These are phyloP conservation scores for Trametes cinnabarina DNA, from an alignment of 768 basidiomycete genomes.

Conservation along the genomic window DNA sequence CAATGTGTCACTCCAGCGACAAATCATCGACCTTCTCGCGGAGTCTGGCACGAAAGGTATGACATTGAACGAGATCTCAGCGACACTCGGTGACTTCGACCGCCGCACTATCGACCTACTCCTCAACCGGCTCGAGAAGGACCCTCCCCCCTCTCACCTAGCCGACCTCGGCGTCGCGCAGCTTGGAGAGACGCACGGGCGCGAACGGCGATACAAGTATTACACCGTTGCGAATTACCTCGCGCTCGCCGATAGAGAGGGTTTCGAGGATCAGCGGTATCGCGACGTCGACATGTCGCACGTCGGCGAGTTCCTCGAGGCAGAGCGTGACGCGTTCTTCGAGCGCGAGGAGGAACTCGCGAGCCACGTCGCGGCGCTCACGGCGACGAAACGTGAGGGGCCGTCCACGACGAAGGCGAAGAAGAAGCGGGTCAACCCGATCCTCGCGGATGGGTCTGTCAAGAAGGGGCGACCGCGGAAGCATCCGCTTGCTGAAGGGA, in stretches of 20 bases:
- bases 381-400: slow-evolving; percentile 19
- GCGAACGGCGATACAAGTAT: slow-evolving; percentile 85
- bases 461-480: slow-evolving; percentile 64
- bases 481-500: background rate
- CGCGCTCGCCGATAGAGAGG: slow-evolving; percentile 59
- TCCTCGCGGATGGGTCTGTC: slow-evolving; percentile 47
- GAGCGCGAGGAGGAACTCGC: slow-evolving; percentile 39
- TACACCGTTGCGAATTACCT: slow-evolving; percentile 73
- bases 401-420: slow-evolving; percentile 8
- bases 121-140: slow-evolving; percentile 64
- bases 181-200: slow-evolving; percentile 77
- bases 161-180: slow-evolving; percentile 67
- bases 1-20: slow-evolving; percentile 72
- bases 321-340: slow-evolving; percentile 56
- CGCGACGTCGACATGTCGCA: slow-evolving; percentile 45
- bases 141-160: slow-evolving; percentile 66
- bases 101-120: slow-evolving; percentile 82
- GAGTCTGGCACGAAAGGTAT: slow-evolving; percentile 65
- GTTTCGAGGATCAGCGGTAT: slow-evolving; percentile 53
- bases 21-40: slow-evolving; percentile 72
- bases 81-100: slow-evolving; percentile 66
- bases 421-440: slow-evolving; percentile 41
- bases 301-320: slow-evolving; percentile 53
- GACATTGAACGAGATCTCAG: slow-evolving; percentile 68
- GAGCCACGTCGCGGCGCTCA: slow-evolving; percentile 51